Evolutionary conservation across 306 rosid species (phyloP).

Genomic region (Acacia confusa): DNA sequence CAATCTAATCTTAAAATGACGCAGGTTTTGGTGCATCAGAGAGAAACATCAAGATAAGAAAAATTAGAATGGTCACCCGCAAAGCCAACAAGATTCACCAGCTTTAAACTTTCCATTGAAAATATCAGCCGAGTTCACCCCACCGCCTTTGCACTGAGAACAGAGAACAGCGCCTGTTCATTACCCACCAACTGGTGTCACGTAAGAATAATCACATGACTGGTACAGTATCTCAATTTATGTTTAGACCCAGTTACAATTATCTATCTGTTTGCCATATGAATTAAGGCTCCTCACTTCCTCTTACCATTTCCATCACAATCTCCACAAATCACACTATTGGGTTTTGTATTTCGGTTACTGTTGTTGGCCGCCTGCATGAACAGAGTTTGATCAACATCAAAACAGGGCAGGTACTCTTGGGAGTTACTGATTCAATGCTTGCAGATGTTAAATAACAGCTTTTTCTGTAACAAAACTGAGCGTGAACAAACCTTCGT

Average conservation of each 20-base stretch:
- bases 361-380: conserved; percentile 49
- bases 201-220: neutral
- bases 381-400: neutral
- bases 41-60: neutral
- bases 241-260: neutral
- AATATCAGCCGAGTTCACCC: conserved; percentile 52
- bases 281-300: neutral
- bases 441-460: neutral
- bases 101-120: conserved; percentile 56
- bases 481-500: conserved; percentile 45
- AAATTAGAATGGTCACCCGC: conserved; percentile 38
- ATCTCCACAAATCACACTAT: conserved; percentile 70
- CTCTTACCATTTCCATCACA: conserved; percentile 84
- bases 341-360: conserved; percentile 56
- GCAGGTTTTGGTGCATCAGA: neutral
- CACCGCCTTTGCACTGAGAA: conserved; percentile 60
- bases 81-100: conserved; percentile 60
- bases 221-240: neutral
- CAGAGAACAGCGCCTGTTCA: conserved; percentile 55
- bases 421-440: neutral
- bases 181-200: neutral
- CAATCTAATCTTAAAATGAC: neutral
- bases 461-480: neutral
- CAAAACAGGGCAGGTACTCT: neutral
- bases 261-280: neutral